Percentiles rank a stretch among this genome's conserved stretches.
These are phyloP conservation scores for Gossypium rotundifolium DNA, from an alignment of 345 rosid genomes.

Conservation along the genomic window DNA sequence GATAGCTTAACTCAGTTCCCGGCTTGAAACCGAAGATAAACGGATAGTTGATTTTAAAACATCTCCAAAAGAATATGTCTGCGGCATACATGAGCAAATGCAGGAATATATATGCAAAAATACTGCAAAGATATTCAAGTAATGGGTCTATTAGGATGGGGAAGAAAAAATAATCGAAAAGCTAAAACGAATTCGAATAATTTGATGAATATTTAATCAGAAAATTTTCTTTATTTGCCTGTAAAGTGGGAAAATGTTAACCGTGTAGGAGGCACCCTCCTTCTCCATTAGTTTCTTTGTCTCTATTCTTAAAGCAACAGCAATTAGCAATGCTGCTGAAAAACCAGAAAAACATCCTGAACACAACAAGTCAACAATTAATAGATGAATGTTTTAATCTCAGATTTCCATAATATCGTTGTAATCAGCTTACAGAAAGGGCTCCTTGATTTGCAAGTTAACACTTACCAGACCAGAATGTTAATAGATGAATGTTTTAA, in stretches of 20 bases:
- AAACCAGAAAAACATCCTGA: slow-evolving; percentile 69
- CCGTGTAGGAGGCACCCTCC: slow-evolving; percentile 48
- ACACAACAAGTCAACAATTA: slow-evolving; percentile 2
- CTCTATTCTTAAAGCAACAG: slow-evolving; percentile 48
- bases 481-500: slow-evolving; percentile 6
- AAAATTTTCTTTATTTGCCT: slow-evolving; percentile 31
- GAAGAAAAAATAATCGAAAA: background rate
- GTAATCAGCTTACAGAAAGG: background rate
- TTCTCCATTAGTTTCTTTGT: slow-evolving; percentile 39
- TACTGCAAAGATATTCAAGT: slow-evolving; percentile 37
- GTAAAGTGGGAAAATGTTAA: slow-evolving; percentile 67
- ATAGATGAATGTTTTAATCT: background rate
- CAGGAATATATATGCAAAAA: slow-evolving; percentile 52
- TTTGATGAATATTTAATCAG: background rate
- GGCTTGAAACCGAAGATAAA: slow-evolving; percentile 69
- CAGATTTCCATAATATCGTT: background rate
- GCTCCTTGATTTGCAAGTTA: background rate
- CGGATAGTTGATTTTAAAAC: slow-evolving; percentile 54
- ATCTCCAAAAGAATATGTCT: slow-evolving; percentile 65
- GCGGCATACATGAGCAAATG: slow-evolving; percentile 60
- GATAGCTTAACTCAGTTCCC: slow-evolving; percentile 58
- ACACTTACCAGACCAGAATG: slow-evolving; percentile 54
- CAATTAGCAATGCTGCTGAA: slow-evolving; percentile 46
- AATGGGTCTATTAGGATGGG: background rate
- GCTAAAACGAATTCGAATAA: background rate